Evolutionary conservation across 106 monocot genomes (phyloP).

Genomic region (Xerophyta viscosa): DNA sequence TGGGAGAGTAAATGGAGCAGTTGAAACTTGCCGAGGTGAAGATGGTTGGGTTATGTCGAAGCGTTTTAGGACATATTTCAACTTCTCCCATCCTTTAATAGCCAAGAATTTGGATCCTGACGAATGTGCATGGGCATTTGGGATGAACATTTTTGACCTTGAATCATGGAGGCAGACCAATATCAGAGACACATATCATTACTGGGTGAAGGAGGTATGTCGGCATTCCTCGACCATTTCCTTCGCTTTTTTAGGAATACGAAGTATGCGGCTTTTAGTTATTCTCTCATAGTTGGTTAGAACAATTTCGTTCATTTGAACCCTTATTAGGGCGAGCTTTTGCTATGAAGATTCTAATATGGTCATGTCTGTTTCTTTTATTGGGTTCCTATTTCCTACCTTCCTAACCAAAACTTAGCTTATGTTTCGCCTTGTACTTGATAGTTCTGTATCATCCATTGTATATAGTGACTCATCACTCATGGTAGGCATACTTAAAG

Average conservation of each 20-base stretch:
- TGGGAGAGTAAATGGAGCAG: conserved; percentile 85
- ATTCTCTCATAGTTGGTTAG: background rate
- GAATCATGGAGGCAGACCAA: conserved; percentile 70
- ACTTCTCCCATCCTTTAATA: conserved; percentile 83
- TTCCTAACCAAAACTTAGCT: no score
- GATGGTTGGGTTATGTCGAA: conserved; percentile 95
- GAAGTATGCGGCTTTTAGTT: no score
- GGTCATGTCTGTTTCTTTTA: no score
- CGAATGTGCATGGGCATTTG: conserved; percentile 93
- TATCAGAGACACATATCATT: conserved; percentile 73
- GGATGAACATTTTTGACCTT: conserved; percentile 90
- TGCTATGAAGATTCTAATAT: no score
- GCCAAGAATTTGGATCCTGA: conserved; percentile 63
- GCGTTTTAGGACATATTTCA: conserved; percentile 80
- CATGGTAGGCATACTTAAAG: no score
- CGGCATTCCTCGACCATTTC: background rate
- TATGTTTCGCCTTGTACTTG: no score
- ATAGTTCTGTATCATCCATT: no score
- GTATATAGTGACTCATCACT: no score
- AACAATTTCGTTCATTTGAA: conserved; percentile 1
- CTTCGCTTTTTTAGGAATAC: background rate
- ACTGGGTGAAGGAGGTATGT: conserved; percentile 83
- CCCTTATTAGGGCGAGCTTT: background rate
- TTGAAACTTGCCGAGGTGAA: conserved; percentile 82
- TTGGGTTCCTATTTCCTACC: no score